Percentiles rank a stretch among this genome's conserved stretches.
Evolutionary conservation across 371 early-diverging fungal species (phyloP).

Genomic region (Astathelohania contejeani): DNA sequence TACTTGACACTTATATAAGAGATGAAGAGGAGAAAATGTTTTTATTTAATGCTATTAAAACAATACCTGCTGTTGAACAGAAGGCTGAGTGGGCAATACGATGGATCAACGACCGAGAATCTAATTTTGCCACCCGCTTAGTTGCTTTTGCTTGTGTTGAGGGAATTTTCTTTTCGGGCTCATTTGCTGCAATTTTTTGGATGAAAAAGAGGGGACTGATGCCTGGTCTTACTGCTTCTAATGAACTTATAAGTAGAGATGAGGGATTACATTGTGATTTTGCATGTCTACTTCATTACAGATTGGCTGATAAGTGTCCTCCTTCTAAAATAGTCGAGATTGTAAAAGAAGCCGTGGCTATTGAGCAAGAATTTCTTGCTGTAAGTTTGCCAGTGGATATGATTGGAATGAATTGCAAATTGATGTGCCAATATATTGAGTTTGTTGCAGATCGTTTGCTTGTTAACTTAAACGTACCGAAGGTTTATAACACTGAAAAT

Average conservation of each 20-base stretch:
- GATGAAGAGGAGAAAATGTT: conserved; percentile 66
- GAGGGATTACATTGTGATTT: conserved; percentile 99
- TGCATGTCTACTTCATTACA: conserved; percentile 85
- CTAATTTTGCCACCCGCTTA: conserved; percentile 78
- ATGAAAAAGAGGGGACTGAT: conserved; percentile 96
- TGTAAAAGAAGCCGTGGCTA: conserved; percentile 67
- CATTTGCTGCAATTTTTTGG: conserved; percentile 97
- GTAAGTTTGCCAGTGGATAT: conserved; percentile 79
- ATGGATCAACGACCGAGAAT: conserved; percentile 70
- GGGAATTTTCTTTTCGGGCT: conserved; percentile 97
- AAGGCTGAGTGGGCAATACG: conserved; percentile 96
- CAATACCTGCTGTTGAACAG: conserved; percentile 78
- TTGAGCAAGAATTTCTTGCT: conserved; percentile 85
- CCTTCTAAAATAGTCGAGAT: conserved; percentile 59
- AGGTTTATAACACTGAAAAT: conserved; percentile 72
- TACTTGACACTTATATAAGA: conserved; percentile 92
- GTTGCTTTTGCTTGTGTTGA: conserved; percentile 98
- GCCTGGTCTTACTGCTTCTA: conserved; percentile 96
- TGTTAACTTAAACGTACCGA: conserved; percentile 69
- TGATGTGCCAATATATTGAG: conserved; percentile 96
- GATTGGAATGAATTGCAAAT: conserved; percentile 87
- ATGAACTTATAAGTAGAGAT: conserved; percentile 94
- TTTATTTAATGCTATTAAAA: conserved; percentile 86
- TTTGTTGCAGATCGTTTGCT: conserved; percentile 92
- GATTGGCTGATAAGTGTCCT: conserved; percentile 63